These are phyloP conservation scores for Scheffersomyces coipomensis DNA, from an alignment of 805 yeast species.

Conservation along the genomic window DNA sequence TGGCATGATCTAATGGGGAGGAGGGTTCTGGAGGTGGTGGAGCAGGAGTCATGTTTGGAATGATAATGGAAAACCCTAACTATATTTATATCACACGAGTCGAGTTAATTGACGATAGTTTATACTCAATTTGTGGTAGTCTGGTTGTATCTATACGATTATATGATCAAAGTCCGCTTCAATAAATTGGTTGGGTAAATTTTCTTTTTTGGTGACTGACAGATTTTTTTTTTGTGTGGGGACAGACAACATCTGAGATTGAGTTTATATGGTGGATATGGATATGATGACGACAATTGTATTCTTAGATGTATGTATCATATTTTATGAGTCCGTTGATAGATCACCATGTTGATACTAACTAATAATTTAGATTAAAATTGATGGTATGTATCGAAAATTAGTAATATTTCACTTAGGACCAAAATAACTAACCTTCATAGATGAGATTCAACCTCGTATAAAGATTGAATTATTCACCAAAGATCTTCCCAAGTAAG, in stretches of 20 bases:
- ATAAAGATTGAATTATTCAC: constrained; percentile 59
- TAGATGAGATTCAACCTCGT: constrained; percentile 13
- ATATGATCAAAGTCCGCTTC: too few relatives aligned
- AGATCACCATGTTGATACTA: constrained; percentile 7
- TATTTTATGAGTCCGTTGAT: background rate
- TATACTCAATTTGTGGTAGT: too few relatives aligned
- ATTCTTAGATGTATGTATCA: constrained; percentile 37
- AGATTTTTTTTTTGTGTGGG: background rate
- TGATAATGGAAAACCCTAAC: too few relatives aligned
- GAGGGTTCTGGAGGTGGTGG: constrained; percentile 2
- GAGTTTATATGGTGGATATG: too few relatives aligned
- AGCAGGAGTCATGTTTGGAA: constrained; percentile 8
- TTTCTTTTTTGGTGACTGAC: background rate
- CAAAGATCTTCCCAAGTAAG: constrained; percentile 7
- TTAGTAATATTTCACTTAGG: background rate
- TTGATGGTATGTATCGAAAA: constrained; percentile 21
- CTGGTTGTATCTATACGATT: too few relatives aligned
- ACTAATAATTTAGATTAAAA: constrained; percentile 16
- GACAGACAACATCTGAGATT: background rate
- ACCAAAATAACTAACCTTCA: background rate
- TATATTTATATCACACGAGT: too few relatives aligned
- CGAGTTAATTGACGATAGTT: too few relatives aligned
- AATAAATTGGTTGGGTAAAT: constrained; percentile 3
- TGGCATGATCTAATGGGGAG: too few relatives aligned
- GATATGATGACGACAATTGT: constrained; percentile 24